Percentiles rank a stretch among this genome's conserved stretches.
These are phyloP conservation scores for Elongisporangium prolatum DNA, from an alignment of 352 stramenopile species.

Conservation along the genomic window DNA sequence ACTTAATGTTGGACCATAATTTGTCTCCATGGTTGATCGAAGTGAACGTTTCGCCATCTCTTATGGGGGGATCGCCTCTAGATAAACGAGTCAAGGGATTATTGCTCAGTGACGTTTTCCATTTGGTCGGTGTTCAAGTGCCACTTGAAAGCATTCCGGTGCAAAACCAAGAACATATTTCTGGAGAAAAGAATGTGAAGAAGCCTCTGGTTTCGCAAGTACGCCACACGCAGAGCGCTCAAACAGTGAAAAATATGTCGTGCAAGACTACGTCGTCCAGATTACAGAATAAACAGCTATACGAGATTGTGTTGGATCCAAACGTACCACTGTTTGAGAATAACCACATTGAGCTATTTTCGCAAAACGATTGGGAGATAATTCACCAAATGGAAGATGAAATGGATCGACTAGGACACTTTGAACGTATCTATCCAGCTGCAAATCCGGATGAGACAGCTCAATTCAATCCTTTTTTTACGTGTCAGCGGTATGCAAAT, in stretches of 20 bases:
- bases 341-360: slow-evolving; percentile 50
- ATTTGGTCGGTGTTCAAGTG: slow-evolving; percentile 66
- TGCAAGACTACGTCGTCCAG: not conserved
- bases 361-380: slow-evolving; percentile 48
- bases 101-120: slow-evolving; percentile 76
- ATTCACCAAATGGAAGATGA: slow-evolving; percentile 70
- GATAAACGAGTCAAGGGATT: slow-evolving; percentile 72
- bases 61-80: slow-evolving; percentile 73
- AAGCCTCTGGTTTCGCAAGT: not conserved
- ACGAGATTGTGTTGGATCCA: slow-evolving; percentile 51
- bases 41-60: slow-evolving; percentile 71
- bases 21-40: slow-evolving; percentile 67
- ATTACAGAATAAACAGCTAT: slow-evolving; percentile 37
- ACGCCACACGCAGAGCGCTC: not conserved
- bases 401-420: slow-evolving; percentile 60
- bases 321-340: slow-evolving; percentile 33
- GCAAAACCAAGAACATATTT: not conserved
- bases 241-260: not conserved
- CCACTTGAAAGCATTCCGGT: slow-evolving; percentile 22
- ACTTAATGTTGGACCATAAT: slow-evolving; percentile 62
- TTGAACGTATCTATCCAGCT: slow-evolving; percentile 62
- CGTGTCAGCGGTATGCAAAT: slow-evolving; percentile 55
- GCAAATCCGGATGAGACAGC: slow-evolving; percentile 12
- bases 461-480: slow-evolving; percentile 46
- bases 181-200: not conserved